Conservation (phyloP, 257 asterid species). For the Verbascum thapsus region DNA sequence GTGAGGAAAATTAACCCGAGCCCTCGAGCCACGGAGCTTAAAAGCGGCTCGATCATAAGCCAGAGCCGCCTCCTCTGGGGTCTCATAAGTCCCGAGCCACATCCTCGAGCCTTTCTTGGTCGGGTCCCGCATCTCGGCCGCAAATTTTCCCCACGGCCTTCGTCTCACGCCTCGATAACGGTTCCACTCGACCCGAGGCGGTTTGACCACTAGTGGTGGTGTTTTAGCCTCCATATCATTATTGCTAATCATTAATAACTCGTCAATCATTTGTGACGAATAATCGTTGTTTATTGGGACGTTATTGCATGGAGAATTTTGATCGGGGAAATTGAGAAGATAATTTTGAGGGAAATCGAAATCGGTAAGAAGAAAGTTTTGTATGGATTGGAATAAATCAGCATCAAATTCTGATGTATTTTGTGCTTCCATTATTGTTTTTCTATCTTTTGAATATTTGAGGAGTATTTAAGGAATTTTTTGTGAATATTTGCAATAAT, state of each 20-base stretch:
- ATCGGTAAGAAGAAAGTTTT: slow-evolving; percentile 33
- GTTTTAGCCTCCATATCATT: slow-evolving; percentile 2
- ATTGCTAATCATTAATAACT: slow-evolving; percentile 14
- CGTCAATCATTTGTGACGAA: slow-evolving; percentile 30
- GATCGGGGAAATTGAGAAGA: no score
- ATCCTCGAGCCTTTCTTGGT: slow-evolving; percentile 41
- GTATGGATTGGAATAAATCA: slow-evolving; percentile 23
- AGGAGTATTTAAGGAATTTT: no score
- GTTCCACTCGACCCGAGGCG: slow-evolving; percentile 38
- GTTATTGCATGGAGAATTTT: background rate
- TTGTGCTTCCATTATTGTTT: slow-evolving; percentile 28
- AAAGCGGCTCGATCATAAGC: slow-evolving; percentile 53
- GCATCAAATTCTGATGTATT: slow-evolving; percentile 23
- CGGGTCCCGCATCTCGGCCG: slow-evolving; percentile 57
- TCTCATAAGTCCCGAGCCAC: slow-evolving; percentile 61
- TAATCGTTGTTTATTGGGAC: slow-evolving; percentile 8
- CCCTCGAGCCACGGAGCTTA: slow-evolving; percentile 43
- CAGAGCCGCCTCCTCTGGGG: slow-evolving; percentile 62
- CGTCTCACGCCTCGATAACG: slow-evolving; percentile 53
- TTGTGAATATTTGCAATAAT: no score
- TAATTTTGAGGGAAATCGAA: slow-evolving; percentile 13
- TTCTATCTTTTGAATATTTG: no score
- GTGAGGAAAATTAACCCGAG: slow-evolving; percentile 51
- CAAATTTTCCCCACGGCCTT: slow-evolving; percentile 60
- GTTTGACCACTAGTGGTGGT: background rate